Percentiles rank a stretch among this genome's conserved stretches.
phyloP scores from a whole-genome alignment of 2,329 filamentous ascomycete species.

The Colletotrichum orchidophilum region DNA sequence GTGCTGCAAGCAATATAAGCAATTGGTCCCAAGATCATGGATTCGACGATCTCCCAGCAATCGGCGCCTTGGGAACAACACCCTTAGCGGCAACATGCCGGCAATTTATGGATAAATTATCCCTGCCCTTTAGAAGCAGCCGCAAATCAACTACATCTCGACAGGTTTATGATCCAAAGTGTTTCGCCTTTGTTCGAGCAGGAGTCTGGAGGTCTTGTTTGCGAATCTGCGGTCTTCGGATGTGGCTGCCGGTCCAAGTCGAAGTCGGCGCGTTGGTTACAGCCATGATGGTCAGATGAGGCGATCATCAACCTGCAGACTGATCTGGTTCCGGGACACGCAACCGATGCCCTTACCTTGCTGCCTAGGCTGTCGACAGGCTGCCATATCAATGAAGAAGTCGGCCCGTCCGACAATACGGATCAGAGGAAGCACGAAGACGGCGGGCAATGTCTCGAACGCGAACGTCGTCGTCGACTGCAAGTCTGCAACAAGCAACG shows the following conservation, averaged over 20 bases:
- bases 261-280: not conserved
- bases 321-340: not conserved
- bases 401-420: not conserved
- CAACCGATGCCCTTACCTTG: not conserved
- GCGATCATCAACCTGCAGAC: not conserved
- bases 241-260: not conserved
- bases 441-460: not conserved
- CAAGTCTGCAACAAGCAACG: not conserved
- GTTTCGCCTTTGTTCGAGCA: not conserved
- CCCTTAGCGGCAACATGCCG: conserved; percentile 12
- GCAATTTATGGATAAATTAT: conserved; percentile 20
- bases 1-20: not conserved
- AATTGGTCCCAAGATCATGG: conserved; percentile 23
- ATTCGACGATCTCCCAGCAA: conserved; percentile 7
- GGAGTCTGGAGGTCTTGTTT: not conserved
- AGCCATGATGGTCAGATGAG: not conserved
- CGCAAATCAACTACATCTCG: conserved; percentile 19
- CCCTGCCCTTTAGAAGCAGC: conserved; percentile 16
- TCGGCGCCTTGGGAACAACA: not conserved
- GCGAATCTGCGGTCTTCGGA: not conserved
- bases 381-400: not conserved
- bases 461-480: not conserved
- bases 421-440: not conserved
- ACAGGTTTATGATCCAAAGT: not conserved
- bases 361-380: not conserved